A percentile compares a stretch with the other conserved stretches of the same genome.
phyloP scores from a whole-genome alignment of 140 eudicot genomes.

The Stevia rebaudiana region DNA sequence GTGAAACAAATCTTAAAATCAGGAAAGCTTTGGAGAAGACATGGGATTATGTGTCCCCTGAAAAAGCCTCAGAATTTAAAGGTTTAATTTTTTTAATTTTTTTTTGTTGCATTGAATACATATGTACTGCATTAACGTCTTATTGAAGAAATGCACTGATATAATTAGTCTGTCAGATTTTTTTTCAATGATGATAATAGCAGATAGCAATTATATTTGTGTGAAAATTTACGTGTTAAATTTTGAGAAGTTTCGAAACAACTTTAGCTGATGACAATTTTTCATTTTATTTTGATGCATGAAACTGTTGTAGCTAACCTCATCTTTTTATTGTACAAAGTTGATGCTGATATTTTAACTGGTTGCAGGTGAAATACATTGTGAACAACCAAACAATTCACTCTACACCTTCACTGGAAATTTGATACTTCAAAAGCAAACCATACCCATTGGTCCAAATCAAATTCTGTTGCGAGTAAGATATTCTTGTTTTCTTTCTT shows the following conservation, averaged over 20 bases:
- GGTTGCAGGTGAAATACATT: conserved; percentile 87
- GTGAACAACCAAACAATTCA: conserved; percentile 98
- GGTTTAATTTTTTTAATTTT: conserved; percentile 35
- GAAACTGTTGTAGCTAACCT: not conserved
- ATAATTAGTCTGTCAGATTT: not conserved
- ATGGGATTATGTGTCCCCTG: conserved; percentile 85
- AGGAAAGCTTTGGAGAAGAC: conserved; percentile 95
- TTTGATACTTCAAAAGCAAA: conserved; percentile 82
- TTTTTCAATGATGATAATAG: not conserved
- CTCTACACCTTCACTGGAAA: conserved; percentile 95
- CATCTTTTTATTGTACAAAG: conserved; percentile 8
- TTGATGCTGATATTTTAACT: conserved; percentile 12
- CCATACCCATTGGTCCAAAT: conserved; percentile 88
- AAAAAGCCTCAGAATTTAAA: conserved; percentile 82
- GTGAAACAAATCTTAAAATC: conserved; percentile 96
- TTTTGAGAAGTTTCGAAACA: no score
- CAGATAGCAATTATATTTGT: not conserved
- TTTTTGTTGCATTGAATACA: not conserved
- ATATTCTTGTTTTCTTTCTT: conserved; percentile 2
- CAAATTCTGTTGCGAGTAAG: conserved; percentile 87
- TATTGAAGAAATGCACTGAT: not conserved
- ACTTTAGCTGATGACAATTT: not conserved
- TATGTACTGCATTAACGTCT: conserved; percentile 8
- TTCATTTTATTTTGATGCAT: not conserved
- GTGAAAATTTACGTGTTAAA: not conserved